A percentile compares a stretch with the other conserved stretches of the same genome.
These are phyloP conservation scores for Silene vulgaris DNA, from an alignment of 179 eudicot species.

Conservation along the genomic window DNA sequence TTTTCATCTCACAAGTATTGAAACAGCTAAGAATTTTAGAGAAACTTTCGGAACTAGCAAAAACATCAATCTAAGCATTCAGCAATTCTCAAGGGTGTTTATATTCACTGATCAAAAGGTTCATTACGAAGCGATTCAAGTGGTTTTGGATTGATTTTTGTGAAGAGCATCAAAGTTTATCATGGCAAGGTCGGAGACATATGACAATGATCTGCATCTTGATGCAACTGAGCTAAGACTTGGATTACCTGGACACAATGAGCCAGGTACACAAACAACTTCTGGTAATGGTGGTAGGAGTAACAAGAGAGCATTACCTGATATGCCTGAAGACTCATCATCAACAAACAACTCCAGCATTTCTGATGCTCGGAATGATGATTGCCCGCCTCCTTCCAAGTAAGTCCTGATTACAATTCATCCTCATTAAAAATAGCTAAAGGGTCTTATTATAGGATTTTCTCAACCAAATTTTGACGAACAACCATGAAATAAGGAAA, in stretches of 20 bases:
- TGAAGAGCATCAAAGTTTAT: conserved; percentile 4
- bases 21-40: conserved; percentile 21
- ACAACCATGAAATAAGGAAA: background rate
- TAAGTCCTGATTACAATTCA: conserved; percentile 36
- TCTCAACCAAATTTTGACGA: background rate
- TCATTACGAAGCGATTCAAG: background rate
- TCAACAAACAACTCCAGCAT: conserved; percentile 33
- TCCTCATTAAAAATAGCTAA: too few species aligned
- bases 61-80: conserved; percentile 7
- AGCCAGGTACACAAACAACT: conserved; percentile 24
- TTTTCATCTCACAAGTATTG: conserved; percentile 19
- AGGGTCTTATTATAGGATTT: background rate
- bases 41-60: background rate
- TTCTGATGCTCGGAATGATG: conserved; percentile 40
- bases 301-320: conserved; percentile 60
- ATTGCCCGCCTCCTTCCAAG: conserved; percentile 56
- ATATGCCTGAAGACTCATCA: conserved; percentile 34
- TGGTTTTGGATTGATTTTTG: conserved; percentile 20
- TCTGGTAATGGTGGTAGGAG: conserved; percentile 20
- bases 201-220: conserved; percentile 45
- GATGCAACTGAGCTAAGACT: conserved; percentile 76
- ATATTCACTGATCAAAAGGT: conserved; percentile 11
- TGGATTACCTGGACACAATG: conserved; percentile 67
- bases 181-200: conserved; percentile 41
- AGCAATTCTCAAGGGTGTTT: conserved; percentile 11